A percentile compares a stretch with the other conserved stretches of the same genome.
These are phyloP conservation scores for Blastobotrys americana DNA, from an alignment of 805 yeast genomes.

Conservation along the genomic window DNA sequence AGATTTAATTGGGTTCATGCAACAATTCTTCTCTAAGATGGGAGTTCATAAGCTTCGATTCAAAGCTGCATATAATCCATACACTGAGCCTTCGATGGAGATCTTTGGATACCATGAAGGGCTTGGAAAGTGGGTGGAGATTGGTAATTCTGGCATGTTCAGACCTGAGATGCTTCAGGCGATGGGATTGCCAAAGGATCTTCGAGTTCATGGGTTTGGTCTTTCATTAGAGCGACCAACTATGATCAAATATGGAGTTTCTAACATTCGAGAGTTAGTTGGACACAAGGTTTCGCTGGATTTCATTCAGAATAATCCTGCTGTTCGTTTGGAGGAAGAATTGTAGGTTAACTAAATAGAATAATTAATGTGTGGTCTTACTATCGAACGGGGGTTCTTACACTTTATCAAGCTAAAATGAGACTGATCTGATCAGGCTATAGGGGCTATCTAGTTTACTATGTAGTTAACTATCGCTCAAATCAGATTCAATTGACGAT, in stretches of 20 bases:
- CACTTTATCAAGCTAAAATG: no score
- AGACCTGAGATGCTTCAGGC: conserved; percentile 98
- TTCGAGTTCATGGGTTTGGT: conserved; percentile 97
- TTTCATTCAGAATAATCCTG: conserved; percentile 92
- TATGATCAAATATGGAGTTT: conserved; percentile 95
- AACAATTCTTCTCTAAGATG: conserved; percentile 92
- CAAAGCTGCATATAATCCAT: conserved; percentile 98
- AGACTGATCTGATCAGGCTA: no score
- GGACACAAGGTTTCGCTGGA: conserved; percentile 96
- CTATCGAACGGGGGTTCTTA: no score
- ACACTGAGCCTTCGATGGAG: conserved; percentile 98
- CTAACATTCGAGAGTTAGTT: conserved; percentile 89
- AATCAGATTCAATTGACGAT: no score
- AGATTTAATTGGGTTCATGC: conserved; percentile 96
- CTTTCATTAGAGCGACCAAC: conserved; percentile 96
- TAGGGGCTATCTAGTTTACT: no score
- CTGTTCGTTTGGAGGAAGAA: conserved; percentile 90
- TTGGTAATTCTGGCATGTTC: conserved; percentile 99
- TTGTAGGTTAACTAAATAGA: no score
- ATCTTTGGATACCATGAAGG: conserved; percentile 96
- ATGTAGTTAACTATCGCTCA: no score
- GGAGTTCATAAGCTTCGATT: conserved; percentile 93
- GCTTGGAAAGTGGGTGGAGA: conserved; percentile 95
- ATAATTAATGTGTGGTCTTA: no score
- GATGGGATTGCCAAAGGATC: conserved; percentile 93